These are phyloP conservation scores for Phoma sp. DNA, from an alignment of 2,329 filamentous ascomycete genomes.

Conservation along the genomic window DNA sequence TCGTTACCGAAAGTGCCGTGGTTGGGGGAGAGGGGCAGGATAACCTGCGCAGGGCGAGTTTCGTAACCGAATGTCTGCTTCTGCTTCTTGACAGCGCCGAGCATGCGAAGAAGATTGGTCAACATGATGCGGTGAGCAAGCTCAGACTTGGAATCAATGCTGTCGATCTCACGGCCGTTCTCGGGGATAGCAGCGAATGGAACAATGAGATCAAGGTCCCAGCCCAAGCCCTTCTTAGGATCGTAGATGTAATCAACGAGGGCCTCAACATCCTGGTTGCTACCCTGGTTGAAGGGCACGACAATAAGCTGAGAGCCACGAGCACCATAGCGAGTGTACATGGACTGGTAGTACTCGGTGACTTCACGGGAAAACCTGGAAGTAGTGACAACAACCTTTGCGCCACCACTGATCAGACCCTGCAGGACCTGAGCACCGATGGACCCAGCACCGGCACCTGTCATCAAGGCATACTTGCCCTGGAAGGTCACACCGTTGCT, in stretches of 20 bases:
- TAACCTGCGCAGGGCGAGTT: constrained; percentile 94
- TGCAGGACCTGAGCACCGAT: constrained; percentile 97
- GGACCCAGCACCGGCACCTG: constrained; percentile 94
- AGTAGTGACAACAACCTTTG: constrained; percentile 95
- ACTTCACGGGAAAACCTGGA: constrained; percentile 96
- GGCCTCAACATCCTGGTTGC: constrained; percentile 95
- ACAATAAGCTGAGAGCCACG: constrained; percentile 96
- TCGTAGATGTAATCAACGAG: constrained; percentile 97
- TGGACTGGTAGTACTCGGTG: constrained; percentile 98
- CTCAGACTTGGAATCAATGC: constrained; percentile 95
- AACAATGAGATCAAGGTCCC: constrained; percentile 95
- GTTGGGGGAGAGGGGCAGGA: constrained; percentile 94
- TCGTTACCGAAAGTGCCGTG: constrained; percentile 98
- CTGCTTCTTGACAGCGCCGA: constrained; percentile 88
- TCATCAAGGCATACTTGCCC: constrained; percentile 97
- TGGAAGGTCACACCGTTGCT: constrained; percentile 87
- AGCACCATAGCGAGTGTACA: constrained; percentile 94
- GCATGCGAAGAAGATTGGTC: constrained; percentile 90
- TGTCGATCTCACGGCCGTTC: constrained; percentile 96
- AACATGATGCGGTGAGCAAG: constrained; percentile 99
- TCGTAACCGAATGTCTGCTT: constrained; percentile 88
- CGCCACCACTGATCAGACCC: constrained; percentile 93
- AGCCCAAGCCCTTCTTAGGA: constrained; percentile 91
- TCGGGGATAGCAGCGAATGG: constrained; percentile 98
- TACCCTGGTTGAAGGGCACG: constrained; percentile 98